A percentile compares a stretch with the other conserved stretches of the same genome.
Conservation (phyloP, 2,329 filamentous ascomycete species). For the Colletotrichum gloeosporioides region DNA sequence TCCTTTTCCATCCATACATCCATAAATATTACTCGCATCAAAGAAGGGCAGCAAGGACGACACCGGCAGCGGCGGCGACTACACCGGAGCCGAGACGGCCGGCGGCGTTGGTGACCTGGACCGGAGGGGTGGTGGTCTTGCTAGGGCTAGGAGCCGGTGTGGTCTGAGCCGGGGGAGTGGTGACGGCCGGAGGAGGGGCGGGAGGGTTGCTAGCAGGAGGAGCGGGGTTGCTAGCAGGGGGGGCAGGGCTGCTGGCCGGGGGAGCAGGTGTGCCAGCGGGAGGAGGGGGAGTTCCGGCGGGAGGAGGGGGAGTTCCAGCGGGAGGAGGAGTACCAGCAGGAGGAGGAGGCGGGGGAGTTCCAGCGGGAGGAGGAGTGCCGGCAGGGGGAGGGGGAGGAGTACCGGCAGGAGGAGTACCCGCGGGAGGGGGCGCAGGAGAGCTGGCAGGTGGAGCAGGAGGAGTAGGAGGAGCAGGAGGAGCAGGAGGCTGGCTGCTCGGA, state of each 20-base stretch:
- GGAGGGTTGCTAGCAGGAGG: not conserved
- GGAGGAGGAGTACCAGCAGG: not conserved
- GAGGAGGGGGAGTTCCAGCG: not conserved
- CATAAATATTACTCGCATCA: not conserved
- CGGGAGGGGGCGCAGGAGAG: not conserved
- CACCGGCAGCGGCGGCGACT: slow-evolving; percentile 8
- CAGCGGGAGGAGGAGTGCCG: not conserved
- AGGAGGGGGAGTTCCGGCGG: not conserved
- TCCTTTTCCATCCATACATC: not conserved
- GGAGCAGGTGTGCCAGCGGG: not conserved
- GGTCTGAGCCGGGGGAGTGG: not conserved
- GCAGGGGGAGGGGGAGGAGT: not conserved
- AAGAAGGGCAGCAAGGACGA: slow-evolving; percentile 12
- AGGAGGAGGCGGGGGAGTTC: not conserved
- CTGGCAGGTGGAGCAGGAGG: not conserved
- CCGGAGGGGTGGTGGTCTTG: not conserved
- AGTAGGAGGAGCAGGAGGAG: not conserved
- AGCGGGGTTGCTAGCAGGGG: not conserved
- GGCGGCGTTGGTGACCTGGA: slow-evolving; percentile 9
- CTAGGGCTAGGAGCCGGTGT: not conserved
- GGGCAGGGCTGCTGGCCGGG: not conserved
- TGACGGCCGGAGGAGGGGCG: not conserved
- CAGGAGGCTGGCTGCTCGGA: not conserved
- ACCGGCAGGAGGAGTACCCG: not conserved
- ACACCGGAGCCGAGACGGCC: slow-evolving; percentile 2